Evolutionary conservation across 805 yeast species (phyloP), one percentile per base, ranked within the genome.

Genomic region (Yueomyces sinensis): DNA sequence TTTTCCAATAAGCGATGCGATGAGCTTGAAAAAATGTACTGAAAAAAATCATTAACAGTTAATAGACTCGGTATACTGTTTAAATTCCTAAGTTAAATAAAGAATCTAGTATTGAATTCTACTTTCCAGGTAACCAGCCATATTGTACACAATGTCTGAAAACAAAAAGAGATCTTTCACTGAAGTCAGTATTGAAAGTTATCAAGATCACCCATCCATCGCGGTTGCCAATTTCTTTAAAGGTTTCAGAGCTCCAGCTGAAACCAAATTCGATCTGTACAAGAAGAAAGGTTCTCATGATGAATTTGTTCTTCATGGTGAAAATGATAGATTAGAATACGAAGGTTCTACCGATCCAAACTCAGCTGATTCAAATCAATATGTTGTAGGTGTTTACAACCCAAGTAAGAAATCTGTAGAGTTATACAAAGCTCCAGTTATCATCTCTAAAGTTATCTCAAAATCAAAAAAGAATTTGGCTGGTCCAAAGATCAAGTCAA

Each of bases 381-480:
- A 83, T 57, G 71, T 79, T 32, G 63, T 89, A 35, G 96, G 89
- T 2, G 65, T 83, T 4, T 82, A 74, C 49, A 93, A 87, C 52
- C 76, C 82, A 2, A 56, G 59, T n/a, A 66, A 68, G 30, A 72
- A 76, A 42, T 56, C 73, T 2, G 62, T 86, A 9, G 80, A 82
- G 42, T 61, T 89, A 19, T 70, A 68, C 49, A 72, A 70, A 39
- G 66, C 74, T 3, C 81, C 89, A 13, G 61, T 82, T 32, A 52
- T 82, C n/a, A 59, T 69, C 7, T 67, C 82, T 7, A 66, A 65
- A 37, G 79, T 81, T 29, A 66, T 76, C 1, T 72, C 91, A 14
- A 73, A 74, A 50, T 62, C 74, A 3, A 70, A 68, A 45, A 70
- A 76, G 46, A 59, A 59, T 31, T 65, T 65, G 41, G 62, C 62